A percentile compares a stretch with the other conserved stretches of the same genome.
Evolutionary conservation across 2,329 filamentous ascomycete species (phyloP).

Genomic region (Sclerotinia trifoliorum): DNA sequence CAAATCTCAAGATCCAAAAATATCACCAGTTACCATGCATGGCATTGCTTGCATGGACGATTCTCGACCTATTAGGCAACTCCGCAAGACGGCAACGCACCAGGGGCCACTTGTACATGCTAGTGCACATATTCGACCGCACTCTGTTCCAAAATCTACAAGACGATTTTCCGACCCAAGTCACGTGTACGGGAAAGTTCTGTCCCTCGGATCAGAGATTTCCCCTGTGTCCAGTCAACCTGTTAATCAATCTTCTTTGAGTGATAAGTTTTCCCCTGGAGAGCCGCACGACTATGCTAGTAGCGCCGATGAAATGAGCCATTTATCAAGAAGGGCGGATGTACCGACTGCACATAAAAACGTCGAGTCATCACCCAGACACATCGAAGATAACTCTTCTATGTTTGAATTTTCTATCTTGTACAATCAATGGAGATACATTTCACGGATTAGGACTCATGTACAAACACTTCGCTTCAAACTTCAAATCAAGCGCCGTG

Average conservation of each 20-base stretch:
- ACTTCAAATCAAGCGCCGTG: background rate
- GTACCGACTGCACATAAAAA: background rate
- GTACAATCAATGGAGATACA: background rate
- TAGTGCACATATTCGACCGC: no score
- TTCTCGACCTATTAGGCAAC: background rate
- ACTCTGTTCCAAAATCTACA: background rate
- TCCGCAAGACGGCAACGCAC: rapidly evolving
- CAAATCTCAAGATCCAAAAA: background rate
- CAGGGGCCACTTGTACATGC: background rate
- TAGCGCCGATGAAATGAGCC: background rate
- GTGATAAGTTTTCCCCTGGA: background rate
- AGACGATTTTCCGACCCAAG: background rate
- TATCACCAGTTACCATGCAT: background rate
- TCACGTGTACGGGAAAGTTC: background rate
- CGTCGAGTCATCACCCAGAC: background rate
- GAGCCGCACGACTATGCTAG: no score
- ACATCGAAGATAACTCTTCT: background rate
- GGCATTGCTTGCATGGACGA: background rate
- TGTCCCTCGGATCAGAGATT: background rate
- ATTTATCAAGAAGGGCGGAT: background rate
- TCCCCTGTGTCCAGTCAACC: background rate
- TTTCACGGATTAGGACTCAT: background rate
- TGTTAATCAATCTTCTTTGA: background rate
- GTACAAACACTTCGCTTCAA: background rate
- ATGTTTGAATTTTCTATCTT: background rate